Evolutionary conservation across 768 basidiomycete genomes (phyloP), one percentile per base, ranked within the genome.

Genomic region (Hygrocybe punicea): DNA sequence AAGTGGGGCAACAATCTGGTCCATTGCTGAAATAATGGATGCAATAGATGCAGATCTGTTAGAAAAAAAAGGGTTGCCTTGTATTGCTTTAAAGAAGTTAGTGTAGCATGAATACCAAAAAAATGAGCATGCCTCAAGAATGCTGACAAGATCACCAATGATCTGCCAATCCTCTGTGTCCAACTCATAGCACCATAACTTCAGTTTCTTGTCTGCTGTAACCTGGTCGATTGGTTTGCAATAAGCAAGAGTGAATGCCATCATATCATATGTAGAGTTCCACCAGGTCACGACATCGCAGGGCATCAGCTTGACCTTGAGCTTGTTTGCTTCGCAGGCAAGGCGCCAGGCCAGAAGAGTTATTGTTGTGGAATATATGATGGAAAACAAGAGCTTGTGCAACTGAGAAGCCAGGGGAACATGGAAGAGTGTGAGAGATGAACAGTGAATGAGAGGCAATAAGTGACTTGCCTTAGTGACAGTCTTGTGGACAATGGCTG

Each of bases 191-290:
- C 55, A 39, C 2, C 61, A 16, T 37, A 66, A 50, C 21, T 53
- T 56, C 23, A 57, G 23, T 3, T 35, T 42, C 19, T 58, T 50
- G 21, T 63, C 55, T 25, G 29, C 54, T 5, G 62, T 67, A 2
- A 71, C 46, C 11, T 11, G 17, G 51, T 65, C 60, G 19, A 71
- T 44, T 1, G 61, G 66, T 10, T 11, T 17, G 9, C 60, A 53
- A 49, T 72, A 68, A 14, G 59, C 16, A 11, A 68, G 6, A 1
- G 67, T 65, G 40, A 65, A 65, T 1, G 59, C n/a, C 0, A 73
- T 53, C 73, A 76, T 73, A 49, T 73, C 60, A 44, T 59, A 73
- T 1, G 66, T 69, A 0, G 68, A 75, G 51, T 75, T 76, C 75
- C 73, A 76, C 1, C 68, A 58, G 0, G 72, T 76, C 0, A 35